These are phyloP conservation scores for Rhynchosporium secalis DNA, from an alignment of 2,329 filamentous ascomycete species.

Conservation along the genomic window DNA sequence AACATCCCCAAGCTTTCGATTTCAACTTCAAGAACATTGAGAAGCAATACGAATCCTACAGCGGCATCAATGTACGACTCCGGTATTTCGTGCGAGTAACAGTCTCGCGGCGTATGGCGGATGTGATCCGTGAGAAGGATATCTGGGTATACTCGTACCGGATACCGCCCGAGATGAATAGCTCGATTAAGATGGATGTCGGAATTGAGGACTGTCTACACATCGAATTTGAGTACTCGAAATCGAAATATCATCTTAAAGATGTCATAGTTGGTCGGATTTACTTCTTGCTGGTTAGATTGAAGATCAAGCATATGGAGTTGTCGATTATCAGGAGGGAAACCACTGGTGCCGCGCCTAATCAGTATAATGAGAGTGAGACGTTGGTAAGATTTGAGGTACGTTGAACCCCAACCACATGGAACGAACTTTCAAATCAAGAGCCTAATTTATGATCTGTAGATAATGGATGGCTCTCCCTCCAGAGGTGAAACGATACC, in stretches of 20 bases:
- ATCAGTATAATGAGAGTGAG: conserved; percentile 99
- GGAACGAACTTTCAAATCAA: background rate
- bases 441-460: conserved; percentile 17
- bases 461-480: conserved; percentile 99
- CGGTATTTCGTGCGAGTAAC: conserved; percentile 98
- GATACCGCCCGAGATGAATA: conserved; percentile 97
- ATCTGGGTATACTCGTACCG: conserved; percentile 99
- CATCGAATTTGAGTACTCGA: conserved; percentile 99
- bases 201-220: conserved; percentile 98
- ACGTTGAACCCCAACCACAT: conserved; percentile 29
- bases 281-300: conserved; percentile 92
- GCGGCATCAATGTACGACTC: conserved; percentile 98
- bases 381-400: conserved; percentile 96
- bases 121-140: conserved; percentile 98
- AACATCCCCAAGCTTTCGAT: conserved; percentile 97
- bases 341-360: conserved; percentile 93
- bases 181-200: conserved; percentile 99
- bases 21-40: conserved; percentile 99
- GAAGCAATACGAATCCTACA: conserved; percentile 99
- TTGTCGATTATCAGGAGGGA: conserved; percentile 95
- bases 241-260: conserved; percentile 98
- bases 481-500: conserved; percentile 92
- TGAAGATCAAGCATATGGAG: conserved; percentile 99
- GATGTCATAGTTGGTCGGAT: conserved; percentile 98
- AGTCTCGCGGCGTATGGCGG: conserved; percentile 93